phyloP scores from a whole-genome alignment of 148 eudicot species.

The Vaccinium myrtillus region DNA sequence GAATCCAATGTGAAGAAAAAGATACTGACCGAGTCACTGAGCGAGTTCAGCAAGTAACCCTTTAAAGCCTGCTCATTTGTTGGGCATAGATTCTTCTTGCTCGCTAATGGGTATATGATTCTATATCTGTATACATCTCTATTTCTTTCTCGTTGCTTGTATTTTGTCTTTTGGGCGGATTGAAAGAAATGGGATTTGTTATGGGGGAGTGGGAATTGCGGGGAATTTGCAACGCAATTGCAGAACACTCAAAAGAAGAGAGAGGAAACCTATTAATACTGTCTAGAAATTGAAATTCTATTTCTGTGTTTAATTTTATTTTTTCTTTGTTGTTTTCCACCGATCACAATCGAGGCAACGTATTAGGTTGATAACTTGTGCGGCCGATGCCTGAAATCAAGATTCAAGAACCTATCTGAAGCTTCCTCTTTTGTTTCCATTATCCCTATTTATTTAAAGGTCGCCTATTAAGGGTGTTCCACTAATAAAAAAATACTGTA shows the following conservation, averaged over 20 bases:
- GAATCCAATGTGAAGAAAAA: constrained; percentile 5
- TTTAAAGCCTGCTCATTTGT: background rate
- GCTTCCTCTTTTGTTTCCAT: background rate
- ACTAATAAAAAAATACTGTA: too few relatives aligned
- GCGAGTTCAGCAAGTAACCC: constrained; percentile 16
- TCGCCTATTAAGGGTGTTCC: background rate
- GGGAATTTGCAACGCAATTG: constrained; percentile 1
- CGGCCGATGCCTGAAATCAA: background rate
- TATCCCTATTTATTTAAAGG: background rate
- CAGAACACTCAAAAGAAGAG: background rate
- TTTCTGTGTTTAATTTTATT: background rate
- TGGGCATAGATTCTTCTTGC: too few relatives aligned
- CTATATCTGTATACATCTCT: background rate
- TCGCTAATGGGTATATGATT: background rate
- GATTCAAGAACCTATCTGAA: background rate
- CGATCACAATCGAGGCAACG: too few relatives aligned
- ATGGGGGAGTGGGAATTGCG: background rate
- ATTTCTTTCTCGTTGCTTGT: background rate
- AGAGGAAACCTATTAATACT: background rate
- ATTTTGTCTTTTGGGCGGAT: background rate
- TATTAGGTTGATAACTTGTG: too few relatives aligned
- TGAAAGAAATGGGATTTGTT: constrained; percentile 16
- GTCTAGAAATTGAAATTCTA: background rate
- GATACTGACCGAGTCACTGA: constrained; percentile 19
- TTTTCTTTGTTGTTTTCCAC: background rate